A percentile compares a stretch with the other conserved stretches of the same genome.
These are phyloP conservation scores for Cardiospermum halicacabum DNA, from an alignment of 345 rosid genomes.

Conservation along the genomic window DNA sequence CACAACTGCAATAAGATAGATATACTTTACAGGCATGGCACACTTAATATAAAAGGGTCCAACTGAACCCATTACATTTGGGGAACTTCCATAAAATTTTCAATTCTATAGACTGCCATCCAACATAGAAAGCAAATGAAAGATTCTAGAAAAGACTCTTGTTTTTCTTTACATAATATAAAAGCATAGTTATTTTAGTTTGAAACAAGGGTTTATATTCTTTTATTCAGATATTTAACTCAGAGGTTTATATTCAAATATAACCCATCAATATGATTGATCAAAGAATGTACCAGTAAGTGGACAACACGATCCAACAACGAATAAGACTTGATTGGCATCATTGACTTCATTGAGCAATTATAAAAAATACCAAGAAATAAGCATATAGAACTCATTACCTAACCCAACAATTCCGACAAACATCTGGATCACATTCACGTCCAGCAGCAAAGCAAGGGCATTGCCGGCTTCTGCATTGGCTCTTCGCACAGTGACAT, in stretches of 20 bases:
- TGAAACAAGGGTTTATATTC: background rate
- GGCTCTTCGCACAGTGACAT: constrained; percentile 99
- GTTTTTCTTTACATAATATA: background rate
- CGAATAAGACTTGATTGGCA: background rate
- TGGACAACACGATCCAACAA: background rate
- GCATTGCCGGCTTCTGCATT: constrained; percentile 97
- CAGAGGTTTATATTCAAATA: no score
- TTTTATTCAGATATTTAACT: background rate
- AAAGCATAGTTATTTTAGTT: background rate
- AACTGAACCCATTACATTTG: constrained; percentile 2
- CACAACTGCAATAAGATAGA: constrained; percentile 51
- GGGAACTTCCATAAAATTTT: background rate
- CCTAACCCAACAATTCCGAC: constrained; percentile 86
- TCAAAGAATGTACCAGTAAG: background rate
- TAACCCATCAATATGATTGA: background rate
- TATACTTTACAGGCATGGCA: constrained; percentile 7
- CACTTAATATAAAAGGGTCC: background rate
- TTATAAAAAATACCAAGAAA: background rate
- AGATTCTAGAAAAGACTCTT: background rate
- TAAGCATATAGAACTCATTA: constrained; percentile 22
- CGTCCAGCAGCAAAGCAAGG: constrained; percentile 99
- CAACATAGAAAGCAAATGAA: background rate
- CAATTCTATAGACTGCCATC: background rate
- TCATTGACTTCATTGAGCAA: background rate
- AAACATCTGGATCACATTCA: constrained; percentile 99